phyloP scores from a whole-genome alignment of 805 yeast species.

The Suhomyces sp. region DNA sequence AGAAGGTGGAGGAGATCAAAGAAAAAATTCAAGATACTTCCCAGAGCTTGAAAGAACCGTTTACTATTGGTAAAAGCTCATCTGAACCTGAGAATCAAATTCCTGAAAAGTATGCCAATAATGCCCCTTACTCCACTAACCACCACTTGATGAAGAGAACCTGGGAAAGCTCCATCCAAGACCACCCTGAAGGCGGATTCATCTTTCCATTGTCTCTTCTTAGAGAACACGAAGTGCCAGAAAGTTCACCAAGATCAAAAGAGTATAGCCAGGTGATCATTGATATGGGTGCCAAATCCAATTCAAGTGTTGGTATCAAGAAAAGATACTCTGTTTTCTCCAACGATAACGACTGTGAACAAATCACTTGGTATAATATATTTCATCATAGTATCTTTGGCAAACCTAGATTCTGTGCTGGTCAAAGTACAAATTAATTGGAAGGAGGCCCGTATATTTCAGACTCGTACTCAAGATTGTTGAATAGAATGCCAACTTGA shows the following conservation, averaged over 20 bases:
- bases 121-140: background rate
- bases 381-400: constrained; percentile 54
- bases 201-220: constrained; percentile 1
- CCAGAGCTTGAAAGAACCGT: background rate
- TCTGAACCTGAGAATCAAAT: background rate
- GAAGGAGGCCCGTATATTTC: no score
- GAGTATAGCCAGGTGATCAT: constrained; percentile 19
- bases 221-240: background rate
- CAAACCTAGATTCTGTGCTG: constrained; percentile 41
- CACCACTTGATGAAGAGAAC: background rate
- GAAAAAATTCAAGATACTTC: background rate
- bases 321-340: constrained; percentile 7
- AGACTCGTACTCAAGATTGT: no score
- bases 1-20: background rate
- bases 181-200: background rate
- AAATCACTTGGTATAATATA: constrained; percentile 52
- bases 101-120: no score
- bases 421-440: no score
- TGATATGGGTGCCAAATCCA: background rate
- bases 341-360: constrained; percentile 39
- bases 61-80: no score
- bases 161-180: no score
- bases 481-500: no score
- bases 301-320: no score
- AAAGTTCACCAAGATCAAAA: constrained; percentile 1